phyloP scores from a whole-genome alignment of 352 stramenopile genomes.

The Proteromonas lacertae region DNA sequence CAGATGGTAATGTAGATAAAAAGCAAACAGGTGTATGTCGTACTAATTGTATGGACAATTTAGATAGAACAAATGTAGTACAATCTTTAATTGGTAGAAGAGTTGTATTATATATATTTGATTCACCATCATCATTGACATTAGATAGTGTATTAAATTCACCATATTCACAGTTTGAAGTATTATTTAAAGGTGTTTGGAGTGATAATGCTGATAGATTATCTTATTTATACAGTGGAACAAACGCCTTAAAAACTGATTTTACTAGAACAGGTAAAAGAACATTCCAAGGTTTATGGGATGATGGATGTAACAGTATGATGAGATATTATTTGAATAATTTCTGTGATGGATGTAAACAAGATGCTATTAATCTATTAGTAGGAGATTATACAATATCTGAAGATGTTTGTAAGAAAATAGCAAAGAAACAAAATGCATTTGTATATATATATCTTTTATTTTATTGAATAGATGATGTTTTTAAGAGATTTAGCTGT shows the following conservation, averaged over 20 bases:
- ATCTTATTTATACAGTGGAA: constrained; percentile 54
- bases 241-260: constrained; percentile 59
- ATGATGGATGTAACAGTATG: constrained; percentile 66
- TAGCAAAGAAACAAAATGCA: too few species aligned
- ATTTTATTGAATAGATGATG: too few species aligned
- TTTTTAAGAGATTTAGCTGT: too few species aligned
- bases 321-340: constrained; percentile 77
- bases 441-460: too few species aligned
- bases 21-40: constrained; percentile 55
- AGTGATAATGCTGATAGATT: constrained; percentile 73
- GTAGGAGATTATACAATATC: constrained; percentile 15
- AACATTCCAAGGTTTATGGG: constrained; percentile 42
- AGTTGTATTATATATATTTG: constrained; percentile 41
- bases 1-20: constrained; percentile 7
- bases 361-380: constrained; percentile 65
- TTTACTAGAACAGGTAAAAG: constrained; percentile 66
- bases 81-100: constrained; percentile 79
- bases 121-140: constrained; percentile 27
- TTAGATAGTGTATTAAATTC: constrained; percentile 16
- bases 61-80: too few species aligned
- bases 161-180: constrained; percentile 23
- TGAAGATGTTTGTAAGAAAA: too few species aligned
- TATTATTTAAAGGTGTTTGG: constrained; percentile 44
- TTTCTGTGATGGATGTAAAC: constrained; percentile 56
- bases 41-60: constrained; percentile 88